These are phyloP conservation scores for Dujonia santamariae DNA, from an alignment of 1,139 yeast species.

Conservation along the genomic window DNA sequence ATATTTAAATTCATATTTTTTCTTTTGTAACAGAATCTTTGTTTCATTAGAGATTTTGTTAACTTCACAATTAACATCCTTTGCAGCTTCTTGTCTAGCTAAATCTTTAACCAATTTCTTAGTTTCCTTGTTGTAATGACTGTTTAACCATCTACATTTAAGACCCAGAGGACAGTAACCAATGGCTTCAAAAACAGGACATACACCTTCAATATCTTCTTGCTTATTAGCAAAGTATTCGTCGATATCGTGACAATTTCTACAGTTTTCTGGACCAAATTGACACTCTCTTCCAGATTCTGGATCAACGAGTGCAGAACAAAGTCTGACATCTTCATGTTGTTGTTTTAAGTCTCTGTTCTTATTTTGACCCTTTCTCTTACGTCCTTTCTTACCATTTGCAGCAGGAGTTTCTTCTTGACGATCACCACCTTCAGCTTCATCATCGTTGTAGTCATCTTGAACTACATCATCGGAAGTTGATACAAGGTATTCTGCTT, in stretches of 20 bases:
- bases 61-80: conserved; percentile 50
- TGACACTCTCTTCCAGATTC: conserved; percentile 48
- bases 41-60: conserved; percentile 56
- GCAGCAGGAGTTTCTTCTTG: conserved; percentile 28
- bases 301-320: conserved; percentile 60
- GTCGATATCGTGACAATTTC: conserved; percentile 70
- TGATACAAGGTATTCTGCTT: conserved; percentile 54
- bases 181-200: conserved; percentile 80
- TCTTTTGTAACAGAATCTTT: conserved; percentile 61
- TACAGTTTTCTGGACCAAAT: conserved; percentile 71
- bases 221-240: conserved; percentile 65
- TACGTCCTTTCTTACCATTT: conserved; percentile 38
- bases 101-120: conserved; percentile 44
- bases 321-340: conserved; percentile 63
- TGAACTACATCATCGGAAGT: conserved; percentile 20
- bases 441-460: conserved; percentile 53
- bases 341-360: conserved; percentile 74
- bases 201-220: conserved; percentile 64
- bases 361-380: conserved; percentile 84
- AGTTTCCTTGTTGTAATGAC: conserved; percentile 60
- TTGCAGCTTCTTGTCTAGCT: conserved; percentile 33
- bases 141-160: conserved; percentile 85
- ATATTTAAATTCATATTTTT: conserved; percentile 52
- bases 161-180: conserved; percentile 93
- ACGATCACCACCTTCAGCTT: conserved; percentile 46